Percentiles rank a stretch among this genome's conserved stretches.
Evolutionary conservation across 768 basidiomycete species (phyloP).

Genomic region (Leccinum truebloodii): DNA sequence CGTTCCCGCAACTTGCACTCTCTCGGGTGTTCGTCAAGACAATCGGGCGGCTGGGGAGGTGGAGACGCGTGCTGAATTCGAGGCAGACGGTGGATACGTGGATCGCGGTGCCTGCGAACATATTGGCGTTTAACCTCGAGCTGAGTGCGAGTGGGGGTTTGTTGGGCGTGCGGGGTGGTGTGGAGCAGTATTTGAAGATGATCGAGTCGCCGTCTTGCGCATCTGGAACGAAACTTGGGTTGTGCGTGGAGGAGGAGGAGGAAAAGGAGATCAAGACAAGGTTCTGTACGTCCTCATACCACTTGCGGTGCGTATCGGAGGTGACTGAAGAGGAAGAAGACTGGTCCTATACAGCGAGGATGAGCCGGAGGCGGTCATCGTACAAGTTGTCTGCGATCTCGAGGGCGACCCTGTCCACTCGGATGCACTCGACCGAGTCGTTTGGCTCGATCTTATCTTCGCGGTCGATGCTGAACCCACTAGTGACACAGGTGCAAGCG

Average conservation of each 20-base stretch:
- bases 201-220: conserved; percentile 39
- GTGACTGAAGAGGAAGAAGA: conserved; percentile 35
- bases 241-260: not conserved
- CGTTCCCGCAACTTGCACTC: conserved; percentile 61
- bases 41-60: conserved; percentile 77
- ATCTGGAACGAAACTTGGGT: conserved; percentile 6
- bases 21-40: conserved; percentile 81
- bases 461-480: conserved; percentile 29
- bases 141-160: conserved; percentile 60
- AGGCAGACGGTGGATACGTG: conserved; percentile 38
- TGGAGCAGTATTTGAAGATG: conserved; percentile 67
- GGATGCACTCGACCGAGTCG: conserved; percentile 36
- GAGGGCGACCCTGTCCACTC: conserved; percentile 19
- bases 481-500: conserved; percentile 36
- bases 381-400: conserved; percentile 28
- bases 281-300: conserved; percentile 15
- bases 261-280: conserved; percentile 11
- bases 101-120: conserved; percentile 42
- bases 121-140: conserved; percentile 74
- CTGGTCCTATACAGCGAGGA: conserved; percentile 17
- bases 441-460: conserved; percentile 37
- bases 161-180: conserved; percentile 58
- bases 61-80: conserved; percentile 75
- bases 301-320: conserved; percentile 33
- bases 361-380: conserved; percentile 20